A percentile compares a stretch with the other conserved stretches of the same genome.
phyloP scores from a whole-genome alignment of 192 early-diverging fungal species.

The Fimicolochytrium jonesii region DNA sequence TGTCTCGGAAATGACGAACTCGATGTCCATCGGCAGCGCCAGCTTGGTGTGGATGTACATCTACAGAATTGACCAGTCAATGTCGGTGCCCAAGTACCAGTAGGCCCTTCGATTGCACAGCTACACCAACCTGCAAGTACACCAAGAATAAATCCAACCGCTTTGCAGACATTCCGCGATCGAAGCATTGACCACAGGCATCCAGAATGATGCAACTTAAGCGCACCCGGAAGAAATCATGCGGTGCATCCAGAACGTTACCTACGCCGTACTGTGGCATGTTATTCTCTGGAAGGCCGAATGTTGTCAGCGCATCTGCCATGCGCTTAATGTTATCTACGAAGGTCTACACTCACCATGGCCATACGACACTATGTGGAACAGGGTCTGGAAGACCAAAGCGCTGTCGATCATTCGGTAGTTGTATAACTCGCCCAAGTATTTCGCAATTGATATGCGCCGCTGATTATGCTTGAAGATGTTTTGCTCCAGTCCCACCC shows the following conservation, averaged over 20 bases:
- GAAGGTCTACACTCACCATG: conserved; percentile 73
- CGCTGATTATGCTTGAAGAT: conserved; percentile 91
- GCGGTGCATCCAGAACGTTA: conserved; percentile 68
- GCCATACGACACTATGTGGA: conserved; percentile 76
- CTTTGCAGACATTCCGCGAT: conserved; percentile 56
- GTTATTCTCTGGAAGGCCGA: conserved; percentile 42
- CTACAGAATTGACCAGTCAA: conserved; percentile 18
- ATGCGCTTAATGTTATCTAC: neutral
- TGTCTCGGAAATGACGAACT: conserved; percentile 78
- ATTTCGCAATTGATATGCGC: conserved; percentile 74
- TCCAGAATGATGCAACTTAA: conserved; percentile 82
- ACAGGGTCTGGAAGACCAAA: conserved; percentile 80
- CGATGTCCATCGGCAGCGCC: conserved; percentile 78
- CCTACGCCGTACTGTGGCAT: conserved; percentile 46
- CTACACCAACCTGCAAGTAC: conserved; percentile 66
- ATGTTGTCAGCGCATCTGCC: too few species aligned
- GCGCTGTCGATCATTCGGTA: conserved; percentile 78
- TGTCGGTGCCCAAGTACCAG: neutral
- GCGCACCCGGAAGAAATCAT: conserved; percentile 91
- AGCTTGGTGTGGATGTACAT: conserved; percentile 87
- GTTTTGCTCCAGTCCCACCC: conserved; percentile 86
- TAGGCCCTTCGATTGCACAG: neutral
- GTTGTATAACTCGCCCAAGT: conserved; percentile 88
- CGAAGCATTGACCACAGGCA: conserved; percentile 81
- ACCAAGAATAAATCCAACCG: conserved; percentile 71